phyloP scores from a whole-genome alignment of 2,329 filamentous ascomycete species.

The Penicillium expansum region DNA sequence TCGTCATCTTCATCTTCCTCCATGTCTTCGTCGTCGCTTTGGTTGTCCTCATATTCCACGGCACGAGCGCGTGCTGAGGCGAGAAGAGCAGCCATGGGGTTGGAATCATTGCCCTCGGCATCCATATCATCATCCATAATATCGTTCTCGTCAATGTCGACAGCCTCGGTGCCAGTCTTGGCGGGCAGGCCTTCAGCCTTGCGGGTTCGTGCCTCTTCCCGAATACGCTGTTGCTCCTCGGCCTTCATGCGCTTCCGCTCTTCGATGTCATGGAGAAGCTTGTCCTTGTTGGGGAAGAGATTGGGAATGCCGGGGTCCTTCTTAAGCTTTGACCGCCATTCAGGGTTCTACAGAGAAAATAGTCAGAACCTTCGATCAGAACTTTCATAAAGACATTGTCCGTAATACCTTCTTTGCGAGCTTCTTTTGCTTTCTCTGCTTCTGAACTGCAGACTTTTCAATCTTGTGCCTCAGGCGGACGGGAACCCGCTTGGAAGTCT shows the following conservation, averaged over 20 bases:
- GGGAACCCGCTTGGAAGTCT: constrained; percentile 87
- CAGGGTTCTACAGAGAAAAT: constrained; percentile 64
- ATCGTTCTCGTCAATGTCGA: constrained; percentile 46
- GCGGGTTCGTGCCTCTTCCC: constrained; percentile 59
- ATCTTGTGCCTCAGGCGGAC: constrained; percentile 94
- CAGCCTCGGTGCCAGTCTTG: constrained; percentile 33
- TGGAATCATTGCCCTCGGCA: constrained; percentile 56
- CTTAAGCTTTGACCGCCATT: constrained; percentile 94
- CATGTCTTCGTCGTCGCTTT: constrained; percentile 54
- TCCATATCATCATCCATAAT: constrained; percentile 56
- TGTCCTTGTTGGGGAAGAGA: constrained; percentile 96
- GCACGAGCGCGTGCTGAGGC: constrained; percentile 46
- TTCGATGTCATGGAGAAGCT: constrained; percentile 90
- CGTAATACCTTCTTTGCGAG: constrained; percentile 70
- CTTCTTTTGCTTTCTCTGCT: constrained; percentile 88
- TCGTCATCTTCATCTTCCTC: constrained; percentile 58
- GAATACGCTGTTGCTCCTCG: constrained; percentile 69
- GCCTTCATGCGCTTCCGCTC: constrained; percentile 76
- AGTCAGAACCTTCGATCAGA: constrained; percentile 9
- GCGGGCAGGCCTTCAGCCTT: constrained; percentile 38
- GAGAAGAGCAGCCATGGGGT: constrained; percentile 51
- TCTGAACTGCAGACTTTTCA: constrained; percentile 83
- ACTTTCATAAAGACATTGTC: not conserved
- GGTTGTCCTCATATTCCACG: constrained; percentile 48
- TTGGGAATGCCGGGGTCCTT: constrained; percentile 98